Evolutionary conservation across 176 grass and related monocot genomes (phyloP).

Genomic region (Thinopyrum elongatum): DNA sequence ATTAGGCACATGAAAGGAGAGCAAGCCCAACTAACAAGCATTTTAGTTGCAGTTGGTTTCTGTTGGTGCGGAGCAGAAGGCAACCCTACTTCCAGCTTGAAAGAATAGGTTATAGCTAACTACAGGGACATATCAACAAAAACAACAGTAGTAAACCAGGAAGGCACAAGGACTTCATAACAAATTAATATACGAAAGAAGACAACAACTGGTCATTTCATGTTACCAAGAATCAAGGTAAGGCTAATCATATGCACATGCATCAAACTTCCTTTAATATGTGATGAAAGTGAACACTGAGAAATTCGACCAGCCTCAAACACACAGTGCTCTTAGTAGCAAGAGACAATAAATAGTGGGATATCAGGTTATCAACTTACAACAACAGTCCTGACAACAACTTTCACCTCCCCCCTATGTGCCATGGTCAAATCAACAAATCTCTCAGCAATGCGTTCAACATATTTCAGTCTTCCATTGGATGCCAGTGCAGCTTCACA

Average conservation of each 20-base stretch:
- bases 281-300: not conserved
- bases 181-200: not conserved
- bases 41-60: not conserved
- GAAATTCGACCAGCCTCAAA: not conserved
- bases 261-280: not conserved
- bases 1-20: not conserved
- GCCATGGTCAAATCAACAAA: constrained; percentile 97
- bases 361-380: constrained; percentile 54
- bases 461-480: constrained; percentile 81
- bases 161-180: not conserved
- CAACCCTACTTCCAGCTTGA: not conserved
- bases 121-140: not conserved
- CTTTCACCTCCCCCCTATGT: constrained; percentile 88
- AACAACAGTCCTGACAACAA: constrained; percentile 79
- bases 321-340: not conserved
- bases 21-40: constrained; percentile 1
- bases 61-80: not conserved
- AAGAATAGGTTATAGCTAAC: not conserved
- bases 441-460: constrained; percentile 78
- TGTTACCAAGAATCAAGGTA: not conserved
- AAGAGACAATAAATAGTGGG: constrained; percentile 9
- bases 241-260: not conserved
- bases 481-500: constrained; percentile 73
- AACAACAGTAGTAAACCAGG: not conserved
- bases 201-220: not conserved